Base-by-base conservation (phyloP, 192 early-diverging fungal species). In the Chytriomyces hyalinus region DNA sequence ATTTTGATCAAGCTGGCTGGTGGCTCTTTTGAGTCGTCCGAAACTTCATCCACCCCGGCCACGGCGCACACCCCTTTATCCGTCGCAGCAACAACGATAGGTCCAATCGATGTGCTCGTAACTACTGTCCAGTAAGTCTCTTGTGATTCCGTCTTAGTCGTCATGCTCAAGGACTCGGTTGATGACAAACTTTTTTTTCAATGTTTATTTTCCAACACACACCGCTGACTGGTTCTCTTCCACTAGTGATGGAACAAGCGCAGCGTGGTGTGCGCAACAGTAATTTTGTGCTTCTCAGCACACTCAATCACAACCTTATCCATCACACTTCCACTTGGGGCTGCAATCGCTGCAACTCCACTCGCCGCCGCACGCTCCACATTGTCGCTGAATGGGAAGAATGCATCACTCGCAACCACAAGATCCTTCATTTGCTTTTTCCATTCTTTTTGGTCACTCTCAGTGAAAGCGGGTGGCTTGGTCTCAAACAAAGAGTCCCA, bases 331-430 rank as follows among this genome's bases (percentile, higher is more conserved):
- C 97, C 97, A 73, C 90, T 91, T 20, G 97, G 95, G 26, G 95
- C 96, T 73, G 95, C 96, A 77, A 99, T 87, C 75, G 87, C 94
- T 74, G 87, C 83, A 70, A 95, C 97, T 73, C 97, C 97, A 28
- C 91, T 91, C 82, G 91, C 84, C 48, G 87, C 85, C 36, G 91
- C 96, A 61, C 97, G 87, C 77, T 95, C 92, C 62, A 99, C 86
- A 78, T 97, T 98, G 86, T 99, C 97, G 5, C 92, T 87, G 90
- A 99, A 99, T 72, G 97, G 97, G 94, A 99, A 99, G 91, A 99
- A 99, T 36, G 97, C 97, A 82, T 99, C 97, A n/a, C 94, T 96
- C 4, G 93, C 90, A 17, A 99, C 84, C 9, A 94, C 93, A 22
- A 98, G 91, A 70, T 88, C 93, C 15, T 65, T 82, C 51, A 95